Evolutionary conservation across 352 stramenopile species (phyloP), one percentile per base, ranked within the genome.

Genomic region (Phytophthora crassamura): DNA sequence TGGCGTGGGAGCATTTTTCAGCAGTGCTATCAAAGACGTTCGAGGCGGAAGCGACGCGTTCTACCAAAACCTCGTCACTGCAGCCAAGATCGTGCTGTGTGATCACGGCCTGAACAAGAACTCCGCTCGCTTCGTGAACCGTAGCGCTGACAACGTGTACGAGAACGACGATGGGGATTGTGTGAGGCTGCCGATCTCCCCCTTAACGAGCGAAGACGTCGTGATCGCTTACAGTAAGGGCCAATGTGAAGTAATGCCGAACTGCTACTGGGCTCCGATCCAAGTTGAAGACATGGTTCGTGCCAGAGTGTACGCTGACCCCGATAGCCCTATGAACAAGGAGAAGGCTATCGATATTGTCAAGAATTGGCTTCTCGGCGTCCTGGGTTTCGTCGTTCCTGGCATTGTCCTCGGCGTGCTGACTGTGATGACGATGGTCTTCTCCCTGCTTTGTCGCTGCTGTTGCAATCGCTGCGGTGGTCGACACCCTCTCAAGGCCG

Each of bases 401-500:
- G 78, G 77, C 2, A 72, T 88, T 25, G 70, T 86, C 15, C 64
- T 91, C 16, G 61, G 56, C 0, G 72, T 84, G 18, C 40, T 87
- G 20, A 87, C 74, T 42, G 11, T 91, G 18, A 47, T 91, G 28
- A 83, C 76, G 16, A 84, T 87, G 62, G 50, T 87, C 20, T 78
- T 91, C 40, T 91, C 88, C 52, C 41, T 88, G 15, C 50, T 87
- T 15, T 89, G 76, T 45, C 82, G 82, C 50, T 91, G 75, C 56
- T 91, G 82, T 61, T 91, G 82, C 77, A 89, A 88, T 64, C 68
- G 69, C 46, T 91, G 80, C 18, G 76, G 80, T 12, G 74, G 78
- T 11, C 76, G 76, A 28, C 63, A 60, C 6, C 66, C 75, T 20
- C 67, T 64, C 34, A 77, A 83, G 52, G 74, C 73, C 2, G 80